Evolutionary conservation across 208 protist genomes (phyloP), one percentile per base, ranked within the genome.

Genomic region (Zelonia costaricensis): DNA sequence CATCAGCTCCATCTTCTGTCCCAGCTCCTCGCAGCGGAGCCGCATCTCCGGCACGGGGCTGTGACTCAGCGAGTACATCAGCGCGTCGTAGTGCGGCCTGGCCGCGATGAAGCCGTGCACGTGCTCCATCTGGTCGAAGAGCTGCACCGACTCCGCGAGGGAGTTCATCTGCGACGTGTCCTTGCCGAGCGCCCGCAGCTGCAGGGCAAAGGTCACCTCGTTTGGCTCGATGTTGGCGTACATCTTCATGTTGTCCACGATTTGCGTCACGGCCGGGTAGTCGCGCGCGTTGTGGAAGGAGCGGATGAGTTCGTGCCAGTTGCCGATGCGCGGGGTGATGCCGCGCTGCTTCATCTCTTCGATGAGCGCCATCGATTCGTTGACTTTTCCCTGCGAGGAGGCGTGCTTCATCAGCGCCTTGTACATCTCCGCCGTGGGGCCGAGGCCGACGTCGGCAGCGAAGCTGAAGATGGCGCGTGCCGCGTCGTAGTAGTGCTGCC

Each of bases 71-170:
- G 85, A 76, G 49, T 76, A 86, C 83, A 96, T 92, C 48, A 96
- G 79, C 3, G 80, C 78, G 56, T 93, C 80, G 71, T 96, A 96
- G 48, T 92, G 88, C 16, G 84, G 82, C 30, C 91, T 82, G 8
- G 84, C 72, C 18, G 91, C 82, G 53, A 96, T 94, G 75, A 84
- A 94, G 43, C 88, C 88, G 56, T 93, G 88, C 7, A 93, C 88
- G 63, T 92, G 86, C 49, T 96, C 85, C 91, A 96, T 96, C 62
- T 96, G 91, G 46, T 96, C 91, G 58, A 96, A 94, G 0, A 96
- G 66, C 69, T 96, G 87, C 48, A 96, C 77, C 15, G 87, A 74
- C 54, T 94, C 83, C 9, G 86, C 79, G 12, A 94, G 52, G 12
- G 85, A 87, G 55, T 92, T 91, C 38, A 86, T 61, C 57, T 93